Evolutionary conservation across 441 rosid species (phyloP).

Genomic region (Croton laevigatus): DNA sequence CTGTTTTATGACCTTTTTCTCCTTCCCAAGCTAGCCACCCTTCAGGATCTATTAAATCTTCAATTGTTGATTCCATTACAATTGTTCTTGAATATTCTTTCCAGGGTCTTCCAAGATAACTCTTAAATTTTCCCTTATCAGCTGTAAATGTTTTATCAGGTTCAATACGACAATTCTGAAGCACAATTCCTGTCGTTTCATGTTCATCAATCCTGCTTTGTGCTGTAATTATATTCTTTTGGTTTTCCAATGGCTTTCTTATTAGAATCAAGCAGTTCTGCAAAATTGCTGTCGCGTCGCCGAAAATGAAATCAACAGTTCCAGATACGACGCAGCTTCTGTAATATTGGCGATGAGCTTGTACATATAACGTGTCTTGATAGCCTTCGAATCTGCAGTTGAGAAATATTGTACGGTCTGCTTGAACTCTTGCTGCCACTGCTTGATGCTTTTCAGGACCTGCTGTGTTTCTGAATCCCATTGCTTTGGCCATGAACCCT

Average conservation of each 20-base stretch:
- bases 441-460: slow-evolving; percentile 64
- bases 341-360: slow-evolving; percentile 69
- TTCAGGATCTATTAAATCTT: slow-evolving; percentile 51
- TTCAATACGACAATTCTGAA: slow-evolving; percentile 52
- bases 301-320: slow-evolving; percentile 75
- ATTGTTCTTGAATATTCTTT: slow-evolving; percentile 57
- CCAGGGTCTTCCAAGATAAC: slow-evolving; percentile 76
- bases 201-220: slow-evolving; percentile 52
- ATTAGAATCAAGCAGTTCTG: slow-evolving; percentile 59
- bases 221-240: slow-evolving; percentile 51
- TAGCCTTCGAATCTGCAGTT: slow-evolving; percentile 71
- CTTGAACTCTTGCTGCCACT: slow-evolving; percentile 56
- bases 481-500: slow-evolving; percentile 57
- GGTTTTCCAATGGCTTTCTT: slow-evolving; percentile 49
- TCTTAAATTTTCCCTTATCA: slow-evolving; percentile 34
- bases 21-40: slow-evolving; percentile 66
- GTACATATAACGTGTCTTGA: slow-evolving; percentile 65
- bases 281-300: slow-evolving; percentile 64
- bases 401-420: slow-evolving; percentile 53
- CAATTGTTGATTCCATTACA: slow-evolving; percentile 62
- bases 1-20: slow-evolving; percentile 42
- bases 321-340: slow-evolving; percentile 55
- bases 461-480: slow-evolving; percentile 78
- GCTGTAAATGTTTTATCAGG: slow-evolving; percentile 43
- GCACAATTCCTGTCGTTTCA: slow-evolving; percentile 58